Base-by-base conservation (phyloP, 768 basidiomycete species). In the Lentinus brumalis region DNA sequence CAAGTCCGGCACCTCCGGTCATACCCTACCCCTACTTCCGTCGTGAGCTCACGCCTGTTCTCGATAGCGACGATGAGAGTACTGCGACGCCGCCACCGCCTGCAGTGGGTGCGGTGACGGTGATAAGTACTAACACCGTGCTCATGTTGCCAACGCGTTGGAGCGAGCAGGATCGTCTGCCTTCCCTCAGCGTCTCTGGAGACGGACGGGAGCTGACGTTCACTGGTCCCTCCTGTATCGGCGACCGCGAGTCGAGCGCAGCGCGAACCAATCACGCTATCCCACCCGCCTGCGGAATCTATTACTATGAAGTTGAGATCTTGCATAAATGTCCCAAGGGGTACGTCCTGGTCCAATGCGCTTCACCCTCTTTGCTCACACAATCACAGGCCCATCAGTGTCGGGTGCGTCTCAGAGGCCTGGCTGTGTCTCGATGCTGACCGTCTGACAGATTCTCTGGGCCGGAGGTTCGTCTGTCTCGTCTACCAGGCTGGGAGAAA, bases 251-350 rank as follows among this genome's bases (percentile, higher is more conserved):
- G 57, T 93, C 94, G 0, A 52, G 59, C 31, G 92, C 92, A 11
- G 82, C 94, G 44, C 84, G 94, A 53, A 87, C 96, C 0, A 83
- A 83, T 46, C 77, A 85, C 64, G 84, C 89, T 1, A 89, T 96
- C 50, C 96, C 96, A 2, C 80, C 88, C 0, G 87, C 89, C 11
- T 91, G 91, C 67, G 97, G 96, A 26, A 86, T 98, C 56, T 96
- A 93, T 71, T 99, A 98, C 73, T 99, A 89, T 71, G 96, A 99
- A 77, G 86, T 94, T 5, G 86, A 91, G 67, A 85, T 98, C 49
- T 71, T 89, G 6, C 86, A 89, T 70, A 91, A 91, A 69, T 89
- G 91, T 11, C 79, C 83, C 45, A 91, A 89, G 73, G 94, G 92
- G 94, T 89, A 66, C 71, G 85, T 75, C 61, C 12, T n/a, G 44